phyloP scores from a whole-genome alignment of 2,329 filamentous ascomycete species.

The Alternaria burnsii region DNA sequence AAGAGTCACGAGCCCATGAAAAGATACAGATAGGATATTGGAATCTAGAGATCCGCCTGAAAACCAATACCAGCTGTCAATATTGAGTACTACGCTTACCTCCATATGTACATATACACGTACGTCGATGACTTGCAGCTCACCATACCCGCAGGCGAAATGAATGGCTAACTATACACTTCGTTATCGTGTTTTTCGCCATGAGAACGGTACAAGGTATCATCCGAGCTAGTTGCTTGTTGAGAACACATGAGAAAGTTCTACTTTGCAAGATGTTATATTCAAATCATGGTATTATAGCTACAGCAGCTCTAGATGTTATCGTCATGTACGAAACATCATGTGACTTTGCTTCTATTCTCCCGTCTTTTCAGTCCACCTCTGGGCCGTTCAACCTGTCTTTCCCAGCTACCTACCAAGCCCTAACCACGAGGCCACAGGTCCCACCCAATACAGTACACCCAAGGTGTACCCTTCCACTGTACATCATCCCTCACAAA shows the following conservation, averaged over 20 bases:
- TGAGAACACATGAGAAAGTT: background rate
- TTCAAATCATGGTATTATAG: background rate
- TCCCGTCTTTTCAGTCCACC: background rate
- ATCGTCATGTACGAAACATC: rapidly evolving
- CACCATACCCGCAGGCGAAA: no score
- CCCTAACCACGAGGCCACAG: background rate
- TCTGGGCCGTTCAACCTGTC: background rate
- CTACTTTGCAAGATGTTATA: background rate
- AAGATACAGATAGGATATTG: background rate
- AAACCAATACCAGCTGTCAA: no score
- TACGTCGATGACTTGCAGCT: background rate
- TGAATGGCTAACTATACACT: no score
- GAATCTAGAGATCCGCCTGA: background rate
- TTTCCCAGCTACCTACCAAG: background rate
- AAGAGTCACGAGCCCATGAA: background rate
- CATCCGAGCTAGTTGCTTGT: background rate
- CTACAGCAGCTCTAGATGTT: background rate
- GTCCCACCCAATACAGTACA: background rate
- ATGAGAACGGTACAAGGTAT: background rate
- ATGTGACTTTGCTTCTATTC: background rate
- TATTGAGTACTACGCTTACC: background rate
- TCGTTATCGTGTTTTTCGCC: background rate
- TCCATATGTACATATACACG: background rate
- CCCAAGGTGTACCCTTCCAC: background rate
- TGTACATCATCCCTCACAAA: background rate